Percentiles rank a stretch among this genome's conserved stretches.
phyloP scores from a whole-genome alignment of 768 basidiomycete species.

The Suillus paluster region DNA sequence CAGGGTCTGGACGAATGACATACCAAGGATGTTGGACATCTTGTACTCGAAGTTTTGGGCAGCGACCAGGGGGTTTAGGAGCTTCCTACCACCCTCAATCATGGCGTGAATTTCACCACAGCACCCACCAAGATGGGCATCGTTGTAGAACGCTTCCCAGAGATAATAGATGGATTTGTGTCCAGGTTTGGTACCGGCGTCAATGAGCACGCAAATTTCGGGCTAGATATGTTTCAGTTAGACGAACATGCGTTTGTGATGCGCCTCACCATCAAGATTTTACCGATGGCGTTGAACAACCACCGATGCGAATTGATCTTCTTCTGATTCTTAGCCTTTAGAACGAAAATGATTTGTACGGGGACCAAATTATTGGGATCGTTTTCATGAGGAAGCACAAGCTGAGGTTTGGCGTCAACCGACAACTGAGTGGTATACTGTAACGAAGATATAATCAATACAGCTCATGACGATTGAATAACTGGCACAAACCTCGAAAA shows the following conservation, averaged over 20 bases:
- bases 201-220: slow-evolving; percentile 89
- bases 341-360: slow-evolving; percentile 87
- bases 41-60: slow-evolving; percentile 99
- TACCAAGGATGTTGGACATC: slow-evolving; percentile 95
- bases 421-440: slow-evolving; percentile 98
- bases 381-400: slow-evolving; percentile 87
- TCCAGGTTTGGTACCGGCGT: slow-evolving; percentile 96
- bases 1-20: slow-evolving; percentile 16
- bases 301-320: slow-evolving; percentile 96
- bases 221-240: slow-evolving; percentile 52
- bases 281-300: slow-evolving; percentile 94
- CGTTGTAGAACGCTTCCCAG: slow-evolving; percentile 91
- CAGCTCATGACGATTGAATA: not conserved
- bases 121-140: slow-evolving; percentile 79
- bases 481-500: slow-evolving; percentile 75
- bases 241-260: slow-evolving; percentile 2
- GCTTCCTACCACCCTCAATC: slow-evolving; percentile 91
- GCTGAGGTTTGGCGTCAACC: slow-evolving; percentile 86
- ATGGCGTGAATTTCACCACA: slow-evolving; percentile 97
- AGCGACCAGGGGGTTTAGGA: slow-evolving; percentile 90
- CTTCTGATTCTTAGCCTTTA: slow-evolving; percentile 95
- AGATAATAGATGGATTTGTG: slow-evolving; percentile 96
- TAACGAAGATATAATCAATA: slow-evolving; percentile 11
- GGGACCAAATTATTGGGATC: slow-evolving; percentile 93
- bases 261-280: slow-evolving; percentile 65